These are phyloP conservation scores for Gynandropsis gynandra DNA, from an alignment of 345 rosid genomes.

Conservation along the genomic window DNA sequence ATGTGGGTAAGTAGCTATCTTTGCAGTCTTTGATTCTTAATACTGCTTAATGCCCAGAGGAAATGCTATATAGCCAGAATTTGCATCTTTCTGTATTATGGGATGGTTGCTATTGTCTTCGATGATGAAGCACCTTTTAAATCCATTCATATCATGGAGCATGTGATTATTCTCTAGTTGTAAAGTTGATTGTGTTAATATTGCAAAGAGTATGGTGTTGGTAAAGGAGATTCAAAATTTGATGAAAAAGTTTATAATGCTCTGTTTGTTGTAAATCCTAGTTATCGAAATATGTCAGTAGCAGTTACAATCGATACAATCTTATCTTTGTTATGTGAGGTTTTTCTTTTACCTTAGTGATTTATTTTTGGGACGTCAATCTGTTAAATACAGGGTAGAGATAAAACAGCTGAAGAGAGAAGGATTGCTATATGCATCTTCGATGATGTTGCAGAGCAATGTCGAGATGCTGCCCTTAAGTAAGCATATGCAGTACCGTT, in stretches of 20 bases:
- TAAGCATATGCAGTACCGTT: slow-evolving; percentile 29
- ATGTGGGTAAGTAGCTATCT: slow-evolving; percentile 85
- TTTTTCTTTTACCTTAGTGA: slow-evolving; percentile 12
- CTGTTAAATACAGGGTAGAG: slow-evolving; percentile 62
- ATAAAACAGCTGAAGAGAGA: slow-evolving; percentile 98
- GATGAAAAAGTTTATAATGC: background rate
- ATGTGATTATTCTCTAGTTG: no score
- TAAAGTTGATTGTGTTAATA: slow-evolving; percentile 5
- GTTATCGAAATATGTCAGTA: background rate
- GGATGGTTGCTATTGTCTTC: background rate
- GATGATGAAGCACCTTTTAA: no score
- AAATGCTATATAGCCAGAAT: background rate
- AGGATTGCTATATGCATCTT: slow-evolving; percentile 99
- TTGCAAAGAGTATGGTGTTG: background rate
- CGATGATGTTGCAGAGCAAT: slow-evolving; percentile 98
- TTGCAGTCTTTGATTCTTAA: slow-evolving; percentile 8
- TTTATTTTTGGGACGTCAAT: slow-evolving; percentile 8
- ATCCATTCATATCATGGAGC: no score
- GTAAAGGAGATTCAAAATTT: background rate
- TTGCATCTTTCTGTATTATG: slow-evolving; percentile 3
- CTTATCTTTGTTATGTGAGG: slow-evolving; percentile 1
- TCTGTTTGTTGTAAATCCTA: slow-evolving; percentile 10
- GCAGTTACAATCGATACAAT: slow-evolving; percentile 2
- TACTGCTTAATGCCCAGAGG: slow-evolving; percentile 10
- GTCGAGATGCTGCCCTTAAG: slow-evolving; percentile 91